Conservation (phyloP, 495 filamentous ascomycete genomes). For the Podospora pseudoanserina region DNA sequence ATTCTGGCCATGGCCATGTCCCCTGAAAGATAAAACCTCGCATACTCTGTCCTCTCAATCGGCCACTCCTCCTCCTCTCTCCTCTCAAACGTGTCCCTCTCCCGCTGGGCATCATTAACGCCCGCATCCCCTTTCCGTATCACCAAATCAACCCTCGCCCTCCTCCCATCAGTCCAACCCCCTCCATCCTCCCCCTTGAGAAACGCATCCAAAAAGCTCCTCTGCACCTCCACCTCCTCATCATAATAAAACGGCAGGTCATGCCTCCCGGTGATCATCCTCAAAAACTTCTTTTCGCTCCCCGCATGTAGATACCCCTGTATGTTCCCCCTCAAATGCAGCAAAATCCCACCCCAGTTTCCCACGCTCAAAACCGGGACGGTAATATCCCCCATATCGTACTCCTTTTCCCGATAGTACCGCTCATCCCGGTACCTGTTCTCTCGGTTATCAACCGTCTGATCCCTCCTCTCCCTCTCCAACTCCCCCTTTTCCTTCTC, state of each 20-base stretch:
- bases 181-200: slow-evolving; percentile 58
- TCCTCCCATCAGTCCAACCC: slow-evolving; percentile 55
- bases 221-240: slow-evolving; percentile 61
- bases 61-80: slow-evolving; percentile 62
- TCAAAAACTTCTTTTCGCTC: slow-evolving; percentile 59
- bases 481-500: slow-evolving; percentile 52
- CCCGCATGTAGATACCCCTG: slow-evolving; percentile 58
- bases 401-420: slow-evolving; percentile 61
- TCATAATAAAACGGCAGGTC: slow-evolving; percentile 69
- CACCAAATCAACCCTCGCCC: slow-evolving; percentile 53
- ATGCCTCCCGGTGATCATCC: slow-evolving; percentile 65
- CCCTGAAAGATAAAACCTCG: slow-evolving; percentile 50
- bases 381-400: slow-evolving; percentile 57
- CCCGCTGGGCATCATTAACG: slow-evolving; percentile 56
- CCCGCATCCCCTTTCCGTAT: slow-evolving; percentile 62
- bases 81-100: slow-evolving; percentile 43
- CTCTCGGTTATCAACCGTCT: slow-evolving; percentile 54
- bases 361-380: slow-evolving; percentile 60
- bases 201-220: slow-evolving; percentile 64
- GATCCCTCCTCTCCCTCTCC: slow-evolving; percentile 51
- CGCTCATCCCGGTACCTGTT: slow-evolving; percentile 56
- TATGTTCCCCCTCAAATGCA: slow-evolving; percentile 63
- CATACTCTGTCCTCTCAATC: slow-evolving; percentile 58
- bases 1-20: slow-evolving; percentile 29
- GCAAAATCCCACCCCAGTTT: slow-evolving; percentile 63